Evolutionary conservation across 176 grass and related monocot species (phyloP).

Genomic region (Oropetium thomaeum): DNA sequence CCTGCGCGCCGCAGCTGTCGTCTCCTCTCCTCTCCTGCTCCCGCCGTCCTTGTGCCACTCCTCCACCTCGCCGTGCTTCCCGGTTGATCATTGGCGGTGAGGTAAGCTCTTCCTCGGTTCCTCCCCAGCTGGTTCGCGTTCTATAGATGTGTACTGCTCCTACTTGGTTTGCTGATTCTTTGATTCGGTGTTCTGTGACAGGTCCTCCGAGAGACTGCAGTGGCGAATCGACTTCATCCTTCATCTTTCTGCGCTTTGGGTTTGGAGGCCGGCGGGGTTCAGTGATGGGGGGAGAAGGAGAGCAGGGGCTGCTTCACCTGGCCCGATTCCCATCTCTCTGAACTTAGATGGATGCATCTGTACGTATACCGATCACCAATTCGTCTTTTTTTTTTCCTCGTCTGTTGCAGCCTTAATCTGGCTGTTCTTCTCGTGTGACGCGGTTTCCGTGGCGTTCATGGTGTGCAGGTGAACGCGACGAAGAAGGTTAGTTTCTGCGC

Average conservation of each 20-base stretch:
- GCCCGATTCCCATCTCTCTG: slow-evolving; percentile 41
- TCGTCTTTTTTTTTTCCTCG: neutral
- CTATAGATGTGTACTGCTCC: slow-evolving; percentile 3
- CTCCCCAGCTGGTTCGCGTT: neutral
- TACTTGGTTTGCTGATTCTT: slow-evolving; percentile 30
- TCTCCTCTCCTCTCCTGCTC: neutral
- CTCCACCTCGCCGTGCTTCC: neutral
- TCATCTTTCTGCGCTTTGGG: neutral
- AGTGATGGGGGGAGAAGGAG: slow-evolving; percentile 33
- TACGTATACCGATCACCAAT: neutral
- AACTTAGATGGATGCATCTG: slow-evolving; percentile 67
- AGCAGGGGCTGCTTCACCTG: slow-evolving; percentile 40
- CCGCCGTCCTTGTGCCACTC: neutral
- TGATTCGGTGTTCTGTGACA: slow-evolving; percentile 33
- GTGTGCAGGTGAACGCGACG: slow-evolving; percentile 44
- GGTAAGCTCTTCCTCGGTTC: slow-evolving; percentile 11
- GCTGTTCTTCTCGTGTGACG: slow-evolving; percentile 1
- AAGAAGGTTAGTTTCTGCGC: slow-evolving; percentile 40
- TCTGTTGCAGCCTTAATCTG: neutral
- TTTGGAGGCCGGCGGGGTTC: slow-evolving; percentile 26
- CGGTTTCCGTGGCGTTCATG: neutral
- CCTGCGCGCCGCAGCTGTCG: slow-evolving; percentile 17
- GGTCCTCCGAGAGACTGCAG: neutral
- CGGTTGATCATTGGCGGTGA: neutral
- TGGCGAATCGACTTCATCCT: neutral